These are phyloP conservation scores for Amaranthus tricolor DNA, from an alignment of 179 eudicot genomes.

Conservation along the genomic window DNA sequence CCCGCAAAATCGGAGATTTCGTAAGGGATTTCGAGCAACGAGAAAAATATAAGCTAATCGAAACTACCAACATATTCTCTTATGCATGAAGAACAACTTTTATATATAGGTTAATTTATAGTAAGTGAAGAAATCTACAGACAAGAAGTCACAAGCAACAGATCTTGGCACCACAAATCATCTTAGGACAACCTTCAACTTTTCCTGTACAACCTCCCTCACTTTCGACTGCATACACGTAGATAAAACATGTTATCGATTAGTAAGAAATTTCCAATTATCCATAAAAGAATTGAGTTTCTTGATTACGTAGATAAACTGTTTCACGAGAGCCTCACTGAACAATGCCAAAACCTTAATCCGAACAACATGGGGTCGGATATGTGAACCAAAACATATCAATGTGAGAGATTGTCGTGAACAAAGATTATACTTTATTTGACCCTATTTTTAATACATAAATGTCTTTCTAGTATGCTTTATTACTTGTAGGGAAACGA, in stretches of 20 bases:
- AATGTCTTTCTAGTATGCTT: background rate
- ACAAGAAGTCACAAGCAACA: background rate
- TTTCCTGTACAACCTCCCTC: slow-evolving; percentile 64
- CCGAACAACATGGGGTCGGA: no score
- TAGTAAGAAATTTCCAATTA: background rate
- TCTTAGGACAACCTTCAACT: slow-evolving; percentile 74
- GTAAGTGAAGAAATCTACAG: slow-evolving; percentile 26
- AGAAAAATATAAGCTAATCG: background rate
- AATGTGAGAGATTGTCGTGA: no score
- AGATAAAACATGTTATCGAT: slow-evolving; percentile 1
- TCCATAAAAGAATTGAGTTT: background rate
- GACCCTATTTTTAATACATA: background rate
- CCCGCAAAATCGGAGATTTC: background rate
- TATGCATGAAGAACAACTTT: slow-evolving; percentile 8
- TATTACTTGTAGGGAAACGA: no score
- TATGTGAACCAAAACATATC: no score
- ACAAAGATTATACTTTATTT: background rate
- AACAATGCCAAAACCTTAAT: no score
- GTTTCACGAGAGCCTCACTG: background rate
- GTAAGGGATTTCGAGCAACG: background rate
- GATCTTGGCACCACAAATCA: slow-evolving; percentile 21
- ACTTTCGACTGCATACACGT: slow-evolving; percentile 67
- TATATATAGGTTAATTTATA: slow-evolving; percentile 1
- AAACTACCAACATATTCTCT: slow-evolving; percentile 3
- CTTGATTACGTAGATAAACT: background rate